Evolutionary conservation across 805 yeast genomes (phyloP).

Genomic region (Zygosaccharomyces rouxii): DNA sequence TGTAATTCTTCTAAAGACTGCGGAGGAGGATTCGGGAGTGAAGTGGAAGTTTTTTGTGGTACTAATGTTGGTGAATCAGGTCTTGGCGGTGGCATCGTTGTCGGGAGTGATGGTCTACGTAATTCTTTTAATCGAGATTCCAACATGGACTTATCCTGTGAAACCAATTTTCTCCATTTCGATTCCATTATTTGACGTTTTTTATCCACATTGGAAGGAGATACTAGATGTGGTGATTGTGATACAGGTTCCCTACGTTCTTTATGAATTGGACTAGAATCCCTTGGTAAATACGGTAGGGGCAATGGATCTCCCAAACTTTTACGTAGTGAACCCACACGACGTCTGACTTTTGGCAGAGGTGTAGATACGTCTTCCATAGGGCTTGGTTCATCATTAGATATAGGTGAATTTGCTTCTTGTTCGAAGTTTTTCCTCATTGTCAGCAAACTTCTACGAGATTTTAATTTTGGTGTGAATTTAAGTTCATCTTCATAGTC

Average conservation of each 20-base stretch:
- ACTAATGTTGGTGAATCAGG: background rate
- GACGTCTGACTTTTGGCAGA: background rate
- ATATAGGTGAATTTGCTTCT: constrained; percentile 1
- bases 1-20: constrained; percentile 12
- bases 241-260: background rate
- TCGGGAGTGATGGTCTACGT: constrained; percentile 7
- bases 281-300: constrained; percentile 31
- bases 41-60: background rate
- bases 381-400: constrained; percentile 1
- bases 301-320: constrained; percentile 40
- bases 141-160: constrained; percentile 13
- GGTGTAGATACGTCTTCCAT: constrained; percentile 1
- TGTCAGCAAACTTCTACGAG: constrained; percentile 19
- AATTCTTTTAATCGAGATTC: constrained; percentile 20
- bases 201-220: constrained; percentile 5
- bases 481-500: constrained; percentile 34
- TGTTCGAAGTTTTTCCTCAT: constrained; percentile 5
- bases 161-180: constrained; percentile 17
- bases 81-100: background rate
- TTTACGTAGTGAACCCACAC: constrained; percentile 10
- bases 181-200: constrained; percentile 15
- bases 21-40: constrained; percentile 1
- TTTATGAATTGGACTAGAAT: background rate
- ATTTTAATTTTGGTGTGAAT: constrained; percentile 25
- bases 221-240: background rate